Evolutionary conservation across 805 yeast species (phyloP).

Genomic region (Ogataea methylovora): DNA sequence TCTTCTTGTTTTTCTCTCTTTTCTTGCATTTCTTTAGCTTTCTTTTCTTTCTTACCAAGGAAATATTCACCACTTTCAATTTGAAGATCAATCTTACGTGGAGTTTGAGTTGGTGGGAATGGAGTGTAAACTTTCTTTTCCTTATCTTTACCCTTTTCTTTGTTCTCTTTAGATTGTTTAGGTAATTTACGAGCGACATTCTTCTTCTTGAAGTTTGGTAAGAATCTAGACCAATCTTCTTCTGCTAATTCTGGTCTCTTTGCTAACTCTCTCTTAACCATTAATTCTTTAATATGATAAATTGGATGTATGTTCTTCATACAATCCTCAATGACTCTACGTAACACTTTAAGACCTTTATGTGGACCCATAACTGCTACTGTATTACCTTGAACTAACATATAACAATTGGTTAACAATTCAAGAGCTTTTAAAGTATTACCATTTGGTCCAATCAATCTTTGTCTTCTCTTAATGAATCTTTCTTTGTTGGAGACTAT

Average conservation of each 20-base stretch:
- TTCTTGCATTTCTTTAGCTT: slow-evolving; percentile 59
- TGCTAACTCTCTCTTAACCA: slow-evolving; percentile 94
- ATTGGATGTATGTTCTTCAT: slow-evolving; percentile 97
- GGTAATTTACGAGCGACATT: slow-evolving; percentile 92
- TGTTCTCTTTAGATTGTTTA: slow-evolving; percentile 48
- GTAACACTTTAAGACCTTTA: slow-evolving; percentile 83
- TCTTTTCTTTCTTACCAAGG: slow-evolving; percentile 80
- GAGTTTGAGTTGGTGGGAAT: slow-evolving; percentile 96
- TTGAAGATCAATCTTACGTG: slow-evolving; percentile 94
- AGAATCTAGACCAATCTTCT: slow-evolving; percentile 94
- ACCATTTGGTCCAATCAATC: slow-evolving; percentile 95
- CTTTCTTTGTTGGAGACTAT: slow-evolving; percentile 86
- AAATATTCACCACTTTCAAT: slow-evolving; percentile 98
- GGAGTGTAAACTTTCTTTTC: slow-evolving; percentile 84
- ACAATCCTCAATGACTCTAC: slow-evolving; percentile 95
- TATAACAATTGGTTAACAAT: slow-evolving; percentile 89
- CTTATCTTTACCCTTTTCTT: slow-evolving; percentile 33
- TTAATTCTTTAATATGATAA: slow-evolving; percentile 91
- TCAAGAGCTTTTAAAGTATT: slow-evolving; percentile 94
- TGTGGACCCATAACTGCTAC: slow-evolving; percentile 96
- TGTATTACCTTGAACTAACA: slow-evolving; percentile 94
- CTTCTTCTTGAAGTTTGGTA: slow-evolving; percentile 94
- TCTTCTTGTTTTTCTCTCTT: slow-evolving; percentile 75
- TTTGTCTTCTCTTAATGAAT: slow-evolving; percentile 90
- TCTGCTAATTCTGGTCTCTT: slow-evolving; percentile 92